Evolutionary conservation across 2,329 filamentous ascomycete genomes (phyloP), one percentile per base, ranked within the genome.

Genomic region (Aspergillus tamarii): DNA sequence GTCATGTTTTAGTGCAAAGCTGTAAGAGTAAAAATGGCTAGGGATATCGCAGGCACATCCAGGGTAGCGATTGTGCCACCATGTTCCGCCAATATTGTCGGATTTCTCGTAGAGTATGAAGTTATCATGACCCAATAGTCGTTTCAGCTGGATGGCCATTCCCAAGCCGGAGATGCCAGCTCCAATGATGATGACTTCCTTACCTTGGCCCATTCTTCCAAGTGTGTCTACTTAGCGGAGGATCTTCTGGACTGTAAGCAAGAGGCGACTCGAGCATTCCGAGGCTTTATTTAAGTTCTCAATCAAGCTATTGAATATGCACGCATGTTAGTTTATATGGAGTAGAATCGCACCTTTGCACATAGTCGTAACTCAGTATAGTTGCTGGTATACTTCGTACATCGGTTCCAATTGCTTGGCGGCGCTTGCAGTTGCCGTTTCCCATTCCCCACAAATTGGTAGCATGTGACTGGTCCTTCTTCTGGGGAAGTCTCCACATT

Each of bases 161-260:
- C 53, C 53, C 12, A 62, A 54, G 1, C 60, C 60, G 19, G 54
- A 57, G 1, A 58, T 34, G 9, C 54, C 60, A 12, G 39, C 60
- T 5, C 60, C 60, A 23, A 63, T 26, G 41, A 63, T 56, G 56
- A 63, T 63, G 10, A 57, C 57, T 16, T 23, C 43, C n/a, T 46
- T 46, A 21, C n/a, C 11, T 23, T 46, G 43, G 23, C 5, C 43
- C 43, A 46, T 46, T 41, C 2, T 41, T 41, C 1, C 1, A 9
- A 19, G 36, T 19, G 36, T 41, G 16, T 16, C 2, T 41, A 41
- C 7, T 16, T 41, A 41, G 36, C 2, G 36, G 36, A 41, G 16
- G 16, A 41, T 19, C 36, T 19, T 8, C 8, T 19, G 36, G 36
- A 19, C 36, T 9, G 7, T 41, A n/a, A 19, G 3, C 16, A 1